Base-by-base conservation (phyloP, 1,139 yeast genomes). In the Kodamaea anthophila region DNA sequence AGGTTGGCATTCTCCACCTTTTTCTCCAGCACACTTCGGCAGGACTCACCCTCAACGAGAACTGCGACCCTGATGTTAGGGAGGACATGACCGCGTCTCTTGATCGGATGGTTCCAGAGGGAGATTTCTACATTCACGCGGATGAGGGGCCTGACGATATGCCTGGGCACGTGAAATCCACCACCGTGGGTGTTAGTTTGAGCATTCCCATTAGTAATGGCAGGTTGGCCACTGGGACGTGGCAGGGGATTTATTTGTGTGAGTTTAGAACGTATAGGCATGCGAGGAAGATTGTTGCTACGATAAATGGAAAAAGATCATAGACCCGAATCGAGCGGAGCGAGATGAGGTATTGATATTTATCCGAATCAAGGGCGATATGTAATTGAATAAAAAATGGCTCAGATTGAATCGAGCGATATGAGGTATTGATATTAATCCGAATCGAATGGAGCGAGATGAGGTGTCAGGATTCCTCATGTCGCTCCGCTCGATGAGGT, bases 141-240 rank as follows among this genome's bases (percentile, higher is more conserved):
- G 88, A 78, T 36, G 94, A 83, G 53, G 94, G 84, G 2, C 73
- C 82, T 2, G 91, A 83, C 49, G 93, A 83, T 50, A 79, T 81
- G 85, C 85, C 91, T 2, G 84, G 87, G 0, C 94, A 83, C 51
- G 74, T 78, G 34, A 77, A 81, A 46, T 67, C 82, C 19, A 58
- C 77, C 24, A 55, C 80, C 28, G 68, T 81, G 8, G 93, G 94
- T 15, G 79, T 74, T 3, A 67, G 75, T 9, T 58, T 83, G 24
- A 62, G 71, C 9, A 73, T 83, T 28, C 94, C 94, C 2, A 81
- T 83, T 31, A 50, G 67, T 11, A 71, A 81, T 42, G 94, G 94
- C 0, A 53, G 62, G 27, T 56, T 83, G 36, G 81, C 79, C 2
- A 64, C 77, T 0, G 94, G 94, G 3, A 82, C 91, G 1, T 83